Evolutionary conservation across 73 alveolate species (phyloP).

Genomic region (Paramecium sexaurelia): DNA sequence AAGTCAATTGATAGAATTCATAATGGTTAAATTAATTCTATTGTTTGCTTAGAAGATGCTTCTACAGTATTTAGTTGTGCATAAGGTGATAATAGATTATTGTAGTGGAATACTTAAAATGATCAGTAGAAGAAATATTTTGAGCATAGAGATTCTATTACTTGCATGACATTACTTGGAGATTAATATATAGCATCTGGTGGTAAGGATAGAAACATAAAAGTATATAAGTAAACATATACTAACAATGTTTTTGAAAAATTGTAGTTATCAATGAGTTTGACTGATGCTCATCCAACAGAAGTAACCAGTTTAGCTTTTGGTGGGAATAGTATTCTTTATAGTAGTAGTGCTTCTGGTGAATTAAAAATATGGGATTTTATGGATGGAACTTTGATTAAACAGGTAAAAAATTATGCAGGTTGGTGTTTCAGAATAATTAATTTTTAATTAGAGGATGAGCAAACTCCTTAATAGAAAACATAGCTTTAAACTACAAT

Average conservation of each 20-base stretch:
- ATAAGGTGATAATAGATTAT: slow-evolving; percentile 21
- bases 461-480: not conserved
- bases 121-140: slow-evolving; percentile 48
- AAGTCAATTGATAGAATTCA: slow-evolving; percentile 2
- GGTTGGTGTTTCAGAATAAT: slow-evolving; percentile 66
- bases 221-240: slow-evolving; percentile 29
- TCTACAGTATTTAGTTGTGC: slow-evolving; percentile 17
- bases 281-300: slow-evolving; percentile 60
- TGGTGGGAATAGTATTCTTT: slow-evolving; percentile 11
- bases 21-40: slow-evolving; percentile 36
- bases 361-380: slow-evolving; percentile 64
- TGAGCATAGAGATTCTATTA: slow-evolving; percentile 64
- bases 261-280: slow-evolving; percentile 41
- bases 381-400: slow-evolving; percentile 43
- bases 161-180: slow-evolving; percentile 46
- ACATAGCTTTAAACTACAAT: slow-evolving; percentile 6
- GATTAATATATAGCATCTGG: slow-evolving; percentile 61
- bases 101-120: not conserved
- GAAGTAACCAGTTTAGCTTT: slow-evolving; percentile 60
- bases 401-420: slow-evolving; percentile 44
- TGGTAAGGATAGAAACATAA: slow-evolving; percentile 60
- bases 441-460: slow-evolving; percentile 51
- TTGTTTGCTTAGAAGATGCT: not conserved
- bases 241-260: slow-evolving; percentile 50
- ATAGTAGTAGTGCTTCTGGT: slow-evolving; percentile 64